Conservation (phyloP, 768 basidiomycete species). For the Aureoboletus auriporus region DNA sequence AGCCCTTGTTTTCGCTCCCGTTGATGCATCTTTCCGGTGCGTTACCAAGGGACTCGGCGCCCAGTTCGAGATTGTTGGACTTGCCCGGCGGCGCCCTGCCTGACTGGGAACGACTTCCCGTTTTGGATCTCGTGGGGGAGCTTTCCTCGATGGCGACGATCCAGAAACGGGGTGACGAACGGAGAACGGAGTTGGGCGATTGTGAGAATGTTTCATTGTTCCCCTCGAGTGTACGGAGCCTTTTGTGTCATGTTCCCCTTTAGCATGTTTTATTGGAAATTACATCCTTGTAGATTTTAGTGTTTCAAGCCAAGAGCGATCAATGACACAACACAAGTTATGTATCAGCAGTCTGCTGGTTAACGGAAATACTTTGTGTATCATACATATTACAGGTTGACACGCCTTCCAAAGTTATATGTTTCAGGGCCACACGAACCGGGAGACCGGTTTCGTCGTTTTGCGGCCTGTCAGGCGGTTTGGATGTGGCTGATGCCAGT, state of each 20-base stretch:
- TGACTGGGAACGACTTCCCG: conserved; percentile 51
- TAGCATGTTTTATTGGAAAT: conserved; percentile 3
- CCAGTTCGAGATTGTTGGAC: conserved; percentile 43
- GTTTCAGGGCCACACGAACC: no score
- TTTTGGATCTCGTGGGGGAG: conserved; percentile 63
- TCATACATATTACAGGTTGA: no score
- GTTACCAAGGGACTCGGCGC: conserved; percentile 2
- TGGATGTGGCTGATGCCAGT: no score
- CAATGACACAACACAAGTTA: no score
- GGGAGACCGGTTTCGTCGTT: no score
- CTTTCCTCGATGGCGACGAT: conserved; percentile 36
- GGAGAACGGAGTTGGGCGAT: conserved; percentile 32
- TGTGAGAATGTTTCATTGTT: conserved; percentile 22
- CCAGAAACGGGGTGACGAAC: conserved; percentile 29
- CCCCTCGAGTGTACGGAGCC: conserved; percentile 22
- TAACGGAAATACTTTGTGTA: no score
- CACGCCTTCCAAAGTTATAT: no score
- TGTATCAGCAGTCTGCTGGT: no score
- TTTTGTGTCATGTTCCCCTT: conserved; percentile 15
- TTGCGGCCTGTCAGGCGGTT: no score
- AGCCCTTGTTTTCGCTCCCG: conserved; percentile 63
- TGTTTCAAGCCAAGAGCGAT: no score
- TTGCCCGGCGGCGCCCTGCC: conserved; percentile 57
- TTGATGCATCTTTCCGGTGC: conserved; percentile 46
- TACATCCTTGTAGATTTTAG: no score